These are phyloP conservation scores for Xylaria castorea DNA, from an alignment of 495 filamentous ascomycete genomes.

Conservation along the genomic window DNA sequence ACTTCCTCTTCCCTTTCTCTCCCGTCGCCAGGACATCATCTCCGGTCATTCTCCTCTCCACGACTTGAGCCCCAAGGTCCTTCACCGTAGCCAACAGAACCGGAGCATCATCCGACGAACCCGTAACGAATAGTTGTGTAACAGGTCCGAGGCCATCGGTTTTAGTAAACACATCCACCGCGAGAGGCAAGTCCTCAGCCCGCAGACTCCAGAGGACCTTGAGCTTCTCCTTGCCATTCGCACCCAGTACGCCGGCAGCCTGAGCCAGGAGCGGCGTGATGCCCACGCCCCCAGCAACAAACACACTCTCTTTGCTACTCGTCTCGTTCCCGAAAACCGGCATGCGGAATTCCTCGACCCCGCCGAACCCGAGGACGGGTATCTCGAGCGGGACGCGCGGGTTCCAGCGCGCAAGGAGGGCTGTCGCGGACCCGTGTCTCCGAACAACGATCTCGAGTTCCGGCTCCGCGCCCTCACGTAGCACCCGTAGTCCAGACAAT, in stretches of 20 bases:
- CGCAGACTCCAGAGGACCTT: constrained; percentile 72
- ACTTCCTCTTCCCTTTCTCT: constrained; percentile 52
- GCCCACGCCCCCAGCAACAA: constrained; percentile 79
- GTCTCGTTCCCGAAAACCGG: constrained; percentile 25
- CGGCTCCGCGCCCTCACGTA: constrained; percentile 23
- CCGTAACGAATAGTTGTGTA: constrained; percentile 68
- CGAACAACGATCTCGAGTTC: constrained; percentile 76
- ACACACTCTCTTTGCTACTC: constrained; percentile 47
- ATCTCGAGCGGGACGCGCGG: constrained; percentile 63
- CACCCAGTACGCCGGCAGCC: constrained; percentile 53
- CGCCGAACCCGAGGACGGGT: constrained; percentile 74
- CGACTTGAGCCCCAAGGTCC: constrained; percentile 50
- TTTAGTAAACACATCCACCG: constrained; percentile 62
- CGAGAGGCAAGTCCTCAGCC: constrained; percentile 65
- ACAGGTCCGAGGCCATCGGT: constrained; percentile 57
- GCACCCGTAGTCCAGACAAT: neutral
- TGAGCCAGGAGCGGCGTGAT: constrained; percentile 80
- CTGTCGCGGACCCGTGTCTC: constrained; percentile 70
- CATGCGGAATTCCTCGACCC: constrained; percentile 55
- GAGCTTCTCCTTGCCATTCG: constrained; percentile 41
- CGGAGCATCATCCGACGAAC: constrained; percentile 39
- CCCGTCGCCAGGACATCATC: constrained; percentile 58
- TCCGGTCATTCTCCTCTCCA: constrained; percentile 60
- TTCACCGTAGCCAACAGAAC: constrained; percentile 32
- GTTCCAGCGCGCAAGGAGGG: constrained; percentile 65